Evolutionary conservation across 2,329 filamentous ascomycete genomes (phyloP), one percentile per base, ranked within the genome.

Genomic region (Sclerotiophoma versabilis): DNA sequence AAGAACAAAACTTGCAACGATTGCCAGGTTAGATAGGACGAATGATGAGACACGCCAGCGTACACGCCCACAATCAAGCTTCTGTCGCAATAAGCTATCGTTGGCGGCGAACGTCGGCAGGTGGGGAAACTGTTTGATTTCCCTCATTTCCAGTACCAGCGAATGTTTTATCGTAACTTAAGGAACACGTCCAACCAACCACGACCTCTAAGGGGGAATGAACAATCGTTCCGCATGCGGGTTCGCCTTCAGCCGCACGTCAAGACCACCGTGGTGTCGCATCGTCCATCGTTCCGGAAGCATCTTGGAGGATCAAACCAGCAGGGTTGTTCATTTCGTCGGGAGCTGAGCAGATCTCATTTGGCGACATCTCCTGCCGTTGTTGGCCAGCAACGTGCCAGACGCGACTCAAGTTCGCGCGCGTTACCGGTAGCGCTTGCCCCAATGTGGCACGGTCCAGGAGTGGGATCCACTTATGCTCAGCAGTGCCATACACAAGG

Each of bases 21-120:
- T 34, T 33, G 52, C 48, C 48, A 59, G 48, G 56, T 50, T 48
- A 23, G 54, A 47, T 29, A 44, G 60, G 52, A 57, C 52, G 41
- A 69, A 63, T 64, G 59, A 64, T 62, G 65, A 71, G 68, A 71
- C 69, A 62, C 65, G 65, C 64, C 62, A 65, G 58, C 53, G 54
- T 49, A 41, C 51, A 54, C 52, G 61, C 58, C 61, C 61, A 57
- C 62, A 56, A 61, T 63, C 39, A 58, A 58, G 55, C 57, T 59
- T 59, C 60, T 54, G 59, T 59, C 59, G 60, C 59, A 50, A 63
- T 59, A 49, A 45, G 54, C 60, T 63, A 52, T 60, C 59, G 64
- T 64, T 67, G 65, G 68, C 57, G 57, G 60, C 57, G 58, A 59
- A 59, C 23, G 52, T 58, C 44, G 55, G 62, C 56, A 32, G 56